Evolutionary conservation across 2,329 filamentous ascomycete genomes (phyloP), one percentile per base, ranked within the genome.

Genomic region (Magnaporthiopsis poae): DNA sequence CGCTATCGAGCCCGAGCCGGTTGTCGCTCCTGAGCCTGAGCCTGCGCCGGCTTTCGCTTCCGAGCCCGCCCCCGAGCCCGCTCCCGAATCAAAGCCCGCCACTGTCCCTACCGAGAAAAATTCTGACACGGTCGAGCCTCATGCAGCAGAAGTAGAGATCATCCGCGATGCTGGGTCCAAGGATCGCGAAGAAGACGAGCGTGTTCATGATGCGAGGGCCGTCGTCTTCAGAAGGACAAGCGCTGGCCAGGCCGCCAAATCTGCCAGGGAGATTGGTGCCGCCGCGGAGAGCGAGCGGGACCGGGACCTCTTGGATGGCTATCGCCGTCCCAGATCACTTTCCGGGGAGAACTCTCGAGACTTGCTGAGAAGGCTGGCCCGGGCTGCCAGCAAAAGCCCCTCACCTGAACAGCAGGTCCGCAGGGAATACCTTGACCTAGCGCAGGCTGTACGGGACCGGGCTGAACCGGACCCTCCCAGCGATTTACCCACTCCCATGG

Each of bases 351-450:
- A 83, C 67, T 81, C 81, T 3, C 76, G 77, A 59, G 83, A 85
- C 60, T 67, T 85, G 61, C 74, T 85, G 64, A 80, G 80, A 68
- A 78, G 78, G 65, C 75, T 86, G 69, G 80, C 82, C 29, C 78
- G 80, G 64, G 81, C 78, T 62, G 75, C 80, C 39, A 82, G 79
- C 71, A 76, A 75, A 66, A 84, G 80, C 67, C 81, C 81, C 29
- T 72, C 76, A 2, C 69, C 74, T 18, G 74, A 78, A 33, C 62
- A 69, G 56, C 73, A 71, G 60, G 64, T 67, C 35, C 65, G 63
- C 63, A 68, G 67, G 46, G n/a, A 56, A 56, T n/a, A 25, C 46
- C 46, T 56, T 13, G 46, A 56, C n/a, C 39, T 46, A 5, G 13
- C 39, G 39, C 39, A 46, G 15, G 39, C 39, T 46, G 39, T 46